Conservation (phyloP, 1,139 yeast species). For the Candida dubliniensis region DNA sequence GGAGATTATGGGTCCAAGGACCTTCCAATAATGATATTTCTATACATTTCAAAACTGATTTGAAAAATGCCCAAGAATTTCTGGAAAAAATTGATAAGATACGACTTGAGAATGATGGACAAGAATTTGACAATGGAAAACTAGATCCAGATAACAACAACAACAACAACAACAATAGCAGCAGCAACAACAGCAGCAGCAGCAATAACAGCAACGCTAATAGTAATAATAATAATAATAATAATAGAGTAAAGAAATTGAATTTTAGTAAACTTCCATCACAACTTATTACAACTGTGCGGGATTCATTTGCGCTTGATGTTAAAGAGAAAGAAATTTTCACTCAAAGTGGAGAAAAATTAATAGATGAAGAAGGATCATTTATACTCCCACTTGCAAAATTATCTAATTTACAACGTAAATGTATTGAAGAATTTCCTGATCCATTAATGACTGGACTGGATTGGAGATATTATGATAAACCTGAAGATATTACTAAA, state of each 20-base stretch:
- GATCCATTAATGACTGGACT: constrained; percentile 50
- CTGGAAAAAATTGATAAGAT: constrained; percentile 2
- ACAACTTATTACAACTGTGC: constrained; percentile 21
- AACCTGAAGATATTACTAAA: constrained; percentile 54
- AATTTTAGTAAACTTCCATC: constrained; percentile 19
- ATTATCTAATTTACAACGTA: constrained; percentile 55
- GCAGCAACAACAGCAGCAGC: not conserved
- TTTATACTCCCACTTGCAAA: constrained; percentile 24
- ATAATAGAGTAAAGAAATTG: constrained; percentile 16
- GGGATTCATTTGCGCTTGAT: constrained; percentile 19
- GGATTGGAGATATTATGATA: constrained; percentile 75
- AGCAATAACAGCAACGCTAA: not conserved
- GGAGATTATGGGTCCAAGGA: constrained; percentile 92
- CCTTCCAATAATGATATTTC: constrained; percentile 67
- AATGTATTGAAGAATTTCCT: constrained; percentile 66
- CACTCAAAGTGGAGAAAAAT: constrained; percentile 13
- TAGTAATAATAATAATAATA: constrained; percentile 1
- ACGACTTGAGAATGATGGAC: constrained; percentile 1
- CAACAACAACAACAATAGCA: no score
- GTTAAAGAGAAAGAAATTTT: constrained; percentile 21
- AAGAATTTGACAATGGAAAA: constrained; percentile 16
- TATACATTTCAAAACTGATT: constrained; percentile 18
- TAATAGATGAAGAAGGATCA: constrained; percentile 49
- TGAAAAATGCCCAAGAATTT: constrained; percentile 7
- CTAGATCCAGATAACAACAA: constrained; percentile 11